These are phyloP conservation scores for Onygena corvina DNA, from an alignment of 2,329 filamentous ascomycete species.

Conservation along the genomic window DNA sequence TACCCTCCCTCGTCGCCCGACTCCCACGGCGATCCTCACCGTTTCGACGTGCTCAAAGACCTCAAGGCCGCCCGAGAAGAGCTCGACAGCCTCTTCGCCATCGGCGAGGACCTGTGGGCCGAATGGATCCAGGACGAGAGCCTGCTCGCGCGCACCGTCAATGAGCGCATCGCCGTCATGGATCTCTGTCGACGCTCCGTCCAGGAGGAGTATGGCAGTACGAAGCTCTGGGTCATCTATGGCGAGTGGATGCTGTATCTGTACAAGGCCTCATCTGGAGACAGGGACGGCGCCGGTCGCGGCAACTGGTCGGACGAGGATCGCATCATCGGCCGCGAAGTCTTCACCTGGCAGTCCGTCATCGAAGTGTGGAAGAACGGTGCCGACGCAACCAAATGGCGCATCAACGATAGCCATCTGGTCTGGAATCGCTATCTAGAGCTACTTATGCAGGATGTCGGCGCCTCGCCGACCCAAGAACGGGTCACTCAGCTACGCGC, in stretches of 20 bases:
- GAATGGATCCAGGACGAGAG: conserved; percentile 54
- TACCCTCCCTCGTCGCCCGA: conserved; percentile 36
- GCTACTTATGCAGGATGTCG: conserved; percentile 43
- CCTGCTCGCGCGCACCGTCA: conserved; percentile 42
- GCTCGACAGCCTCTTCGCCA: conserved; percentile 51
- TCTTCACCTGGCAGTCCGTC: conserved; percentile 47
- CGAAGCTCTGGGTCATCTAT: conserved; percentile 50
- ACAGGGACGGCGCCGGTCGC: conserved; percentile 25
- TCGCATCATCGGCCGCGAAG: conserved; percentile 44
- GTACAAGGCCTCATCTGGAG: conserved; percentile 39
- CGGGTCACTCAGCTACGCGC: conserved; percentile 39
- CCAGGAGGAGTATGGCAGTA: conserved; percentile 49
- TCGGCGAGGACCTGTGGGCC: conserved; percentile 51
- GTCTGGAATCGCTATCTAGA: conserved; percentile 52
- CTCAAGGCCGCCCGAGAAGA: conserved; percentile 41
- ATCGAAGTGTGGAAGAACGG: conserved; percentile 46
- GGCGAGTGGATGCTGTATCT: conserved; percentile 49
- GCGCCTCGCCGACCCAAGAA: conserved; percentile 36
- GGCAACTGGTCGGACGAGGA: conserved; percentile 45
- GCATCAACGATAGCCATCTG: conserved; percentile 48
- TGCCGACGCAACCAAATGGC: conserved; percentile 46
- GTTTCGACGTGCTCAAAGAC: conserved; percentile 38
- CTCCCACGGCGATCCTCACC: conserved; percentile 34
- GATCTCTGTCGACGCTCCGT: conserved; percentile 49
- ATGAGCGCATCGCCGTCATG: conserved; percentile 48